Evolutionary conservation across 495 filamentous ascomycete genomes (phyloP), one percentile per base, ranked within the genome.

Genomic region (Neohortaea acidophila): DNA sequence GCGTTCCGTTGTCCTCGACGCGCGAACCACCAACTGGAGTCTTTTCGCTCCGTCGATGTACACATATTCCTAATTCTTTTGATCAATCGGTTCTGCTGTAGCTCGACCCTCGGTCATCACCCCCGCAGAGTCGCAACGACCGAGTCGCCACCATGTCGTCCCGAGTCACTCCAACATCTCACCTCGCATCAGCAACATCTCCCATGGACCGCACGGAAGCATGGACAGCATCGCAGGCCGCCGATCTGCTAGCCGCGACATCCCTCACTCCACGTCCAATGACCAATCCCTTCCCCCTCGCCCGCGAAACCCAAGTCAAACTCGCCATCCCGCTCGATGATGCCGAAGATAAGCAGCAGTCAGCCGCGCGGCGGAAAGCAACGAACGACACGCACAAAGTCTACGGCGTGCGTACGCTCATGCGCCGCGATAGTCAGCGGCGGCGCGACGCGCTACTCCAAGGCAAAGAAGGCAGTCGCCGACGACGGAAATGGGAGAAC

Each of bases 401-500:
- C 40, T 43, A 46, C 30, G 36, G 39, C 21, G 52, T 49, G 12
- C 53, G 49, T 30, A 48, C 51, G 36, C 59, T 51, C 6, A 26
- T 72, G 19, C 64, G 67, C 15, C 65, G 73, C 23, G 77, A 78
- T 44, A 75, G 72, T 47, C 37, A 72, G 43, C 76, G 73, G 52
- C 60, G 73, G 13, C 72, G 87, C 19, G 87, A 94, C 51, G 75
- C 76, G 8, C 49, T 91, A 35, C 61, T 85, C n/a, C 87, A 82
- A 59, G 89, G 87, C 33, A 92, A 85, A 47, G 84, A 93, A 52
- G 89, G 89, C n/a, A 84, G 73, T 43, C 70, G 87, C 29, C 73
- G 85, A 39, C 68, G 89, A 32, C 79, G 83, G 52, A 69, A 86
- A 27, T 94, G 85, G 84, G 89, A 97, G 63, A 97, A 97, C 58